Conservation (phyloP, 306 rosid species). For the Quercus suber region DNA sequence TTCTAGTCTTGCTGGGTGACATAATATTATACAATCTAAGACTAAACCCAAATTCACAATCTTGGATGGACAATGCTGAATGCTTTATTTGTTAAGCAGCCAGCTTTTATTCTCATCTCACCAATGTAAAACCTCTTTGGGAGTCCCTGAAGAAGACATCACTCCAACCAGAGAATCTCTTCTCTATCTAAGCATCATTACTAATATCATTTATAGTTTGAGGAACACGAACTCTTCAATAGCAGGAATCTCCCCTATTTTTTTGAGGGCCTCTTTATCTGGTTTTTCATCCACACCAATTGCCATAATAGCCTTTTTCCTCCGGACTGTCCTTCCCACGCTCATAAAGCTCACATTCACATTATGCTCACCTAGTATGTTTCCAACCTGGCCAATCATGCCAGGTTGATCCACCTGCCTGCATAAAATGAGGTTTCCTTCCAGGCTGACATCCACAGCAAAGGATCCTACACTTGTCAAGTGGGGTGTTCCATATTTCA, state of each 20-base stretch:
- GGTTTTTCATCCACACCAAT: constrained; percentile 95
- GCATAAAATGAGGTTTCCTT: constrained; percentile 80
- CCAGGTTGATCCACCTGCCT: constrained; percentile 89
- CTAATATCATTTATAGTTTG: constrained; percentile 38
- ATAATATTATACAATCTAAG: not conserved
- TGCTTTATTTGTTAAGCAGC: not conserved
- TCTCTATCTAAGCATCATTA: not conserved
- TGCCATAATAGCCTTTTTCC: constrained; percentile 77
- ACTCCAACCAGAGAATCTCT: not conserved
- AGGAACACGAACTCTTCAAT: constrained; percentile 90
- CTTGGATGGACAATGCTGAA: not conserved
- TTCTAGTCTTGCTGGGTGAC: not conserved
- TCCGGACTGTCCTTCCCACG: constrained; percentile 67
- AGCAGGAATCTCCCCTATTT: constrained; percentile 67
- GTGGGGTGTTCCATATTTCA: constrained; percentile 72
- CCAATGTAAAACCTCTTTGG: not conserved
- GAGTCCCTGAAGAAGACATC: not conserved
- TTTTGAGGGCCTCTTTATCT: constrained; percentile 39
- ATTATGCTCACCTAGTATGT: constrained; percentile 56
- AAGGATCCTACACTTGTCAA: constrained; percentile 65
- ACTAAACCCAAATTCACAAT: not conserved
- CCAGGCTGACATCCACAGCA: constrained; percentile 79
- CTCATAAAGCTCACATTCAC: constrained; percentile 95
- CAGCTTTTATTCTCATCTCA: not conserved
- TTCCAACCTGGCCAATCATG: constrained; percentile 85